Base-by-base conservation (phyloP, 768 basidiomycete species). In the Boletus rex-veris region DNA sequence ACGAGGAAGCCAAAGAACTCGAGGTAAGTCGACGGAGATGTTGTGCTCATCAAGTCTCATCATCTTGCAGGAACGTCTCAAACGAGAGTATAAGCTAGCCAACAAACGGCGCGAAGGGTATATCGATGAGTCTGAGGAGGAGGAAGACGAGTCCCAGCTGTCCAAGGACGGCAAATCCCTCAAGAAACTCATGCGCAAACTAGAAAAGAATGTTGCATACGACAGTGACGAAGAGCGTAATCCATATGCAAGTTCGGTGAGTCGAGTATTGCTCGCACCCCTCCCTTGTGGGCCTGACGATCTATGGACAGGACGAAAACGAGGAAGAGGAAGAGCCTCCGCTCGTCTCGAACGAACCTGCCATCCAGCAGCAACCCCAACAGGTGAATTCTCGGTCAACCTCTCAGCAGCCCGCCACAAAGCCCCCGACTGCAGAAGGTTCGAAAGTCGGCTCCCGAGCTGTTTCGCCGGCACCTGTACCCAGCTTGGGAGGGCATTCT, bases 111-210 rank as follows among this genome's bases (percentile, higher is more conserved):
- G 83, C 12, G 86, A 90, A 42, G 80, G 81, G 11, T 80, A 81
- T 39, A 75, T 90, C 36, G 88, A 88, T 60, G 86, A 85, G 58
- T 84, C 85, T 1, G 88, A 90, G 6, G 90, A 92, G 28, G 80
- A 80, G 40, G 86, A 87, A 28, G 87, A 85, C 33, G 70, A 76
- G 19, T 75, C 78, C 48, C 75, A 81, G 57, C 60, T 82, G 37
- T 84, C 82, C 41, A 85, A 83, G 56, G 86, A 90, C 35, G 86
- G 82, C 15, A 88, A 88, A 71, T 82, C 81, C 4, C 84, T 94
- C 75, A 87, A 91, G 73, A 95, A 94, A 71, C 78, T 94, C 18
- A 83, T 98, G 64, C 85, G 81, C 56, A 89, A 84, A 65, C 77
- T 85, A 53, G 94, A 95, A 71, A 90, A 92, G 67, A 87, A 87